A percentile compares a stretch with the other conserved stretches of the same genome.
Evolutionary conservation across 2,329 filamentous ascomycete species (phyloP).

Genomic region (Microsporum audouinii): DNA sequence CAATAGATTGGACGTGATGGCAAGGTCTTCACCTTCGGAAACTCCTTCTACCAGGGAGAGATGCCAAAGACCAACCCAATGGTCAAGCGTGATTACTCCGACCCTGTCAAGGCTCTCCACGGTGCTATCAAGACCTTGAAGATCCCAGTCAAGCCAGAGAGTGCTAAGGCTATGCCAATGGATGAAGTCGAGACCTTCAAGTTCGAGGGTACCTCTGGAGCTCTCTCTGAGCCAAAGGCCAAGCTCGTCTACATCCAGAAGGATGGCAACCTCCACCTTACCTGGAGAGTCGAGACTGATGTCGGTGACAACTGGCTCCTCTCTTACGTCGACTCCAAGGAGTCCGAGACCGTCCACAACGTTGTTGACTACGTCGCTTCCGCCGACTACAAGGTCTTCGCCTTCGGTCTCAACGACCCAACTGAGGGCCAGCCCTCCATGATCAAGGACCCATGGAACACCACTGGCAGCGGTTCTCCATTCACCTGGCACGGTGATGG

Average conservation of each 20-base stretch:
- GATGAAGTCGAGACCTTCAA: conserved; percentile 9
- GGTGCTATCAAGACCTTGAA: conserved; percentile 7
- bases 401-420: conserved; percentile 12
- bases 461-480: background rate
- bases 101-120: conserved; percentile 11
- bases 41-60: conserved; percentile 11
- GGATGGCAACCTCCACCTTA: conserved; percentile 10
- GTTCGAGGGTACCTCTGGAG: conserved; percentile 12
- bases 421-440: conserved; percentile 9
- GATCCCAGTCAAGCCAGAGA: conserved; percentile 9
- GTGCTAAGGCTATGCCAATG: conserved; percentile 7
- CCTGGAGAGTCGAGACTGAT: conserved; percentile 13
- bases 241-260: conserved; percentile 11
- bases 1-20: conserved; percentile 11
- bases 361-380: conserved; percentile 13
- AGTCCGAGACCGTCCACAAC: conserved; percentile 10
- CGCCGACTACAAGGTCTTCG: conserved; percentile 10
- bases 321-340: conserved; percentile 12
- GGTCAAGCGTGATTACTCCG: conserved; percentile 8
- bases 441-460: conserved; percentile 11
- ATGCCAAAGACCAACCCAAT: conserved; percentile 10
- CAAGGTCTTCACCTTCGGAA: conserved; percentile 12
- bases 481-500: conserved; percentile 12
- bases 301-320: conserved; percentile 14
- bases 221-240: conserved; percentile 10